These are phyloP conservation scores for Fusarium luffae DNA, from an alignment of 2,329 filamentous ascomycete genomes.

Conservation along the genomic window DNA sequence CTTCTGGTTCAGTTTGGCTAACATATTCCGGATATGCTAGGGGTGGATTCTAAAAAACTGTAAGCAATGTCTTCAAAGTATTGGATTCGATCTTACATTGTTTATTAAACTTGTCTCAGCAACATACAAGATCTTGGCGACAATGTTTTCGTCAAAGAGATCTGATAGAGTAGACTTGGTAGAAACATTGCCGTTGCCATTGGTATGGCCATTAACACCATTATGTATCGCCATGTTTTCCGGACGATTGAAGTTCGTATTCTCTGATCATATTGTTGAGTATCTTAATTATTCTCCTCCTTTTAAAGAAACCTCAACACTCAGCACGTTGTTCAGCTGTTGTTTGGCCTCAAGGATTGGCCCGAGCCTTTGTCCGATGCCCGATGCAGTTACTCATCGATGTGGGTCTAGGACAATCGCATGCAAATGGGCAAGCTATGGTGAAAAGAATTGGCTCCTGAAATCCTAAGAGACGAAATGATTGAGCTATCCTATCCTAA, in stretches of 20 bases:
- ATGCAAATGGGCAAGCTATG: too few species aligned
- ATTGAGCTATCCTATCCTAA: too few species aligned
- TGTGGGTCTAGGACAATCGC: not conserved
- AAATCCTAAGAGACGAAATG: too few species aligned
- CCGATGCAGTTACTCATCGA: not conserved
- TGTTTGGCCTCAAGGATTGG: not conserved
- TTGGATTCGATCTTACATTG: conserved; percentile 1
- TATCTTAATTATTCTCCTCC: not conserved
- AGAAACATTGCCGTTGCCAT: not conserved
- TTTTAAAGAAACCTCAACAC: conserved; percentile 5
- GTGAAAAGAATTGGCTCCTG: too few species aligned
- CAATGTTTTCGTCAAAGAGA: conserved; percentile 38
- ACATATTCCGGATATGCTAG: conserved; percentile 41
- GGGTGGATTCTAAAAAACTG: conserved; percentile 25
- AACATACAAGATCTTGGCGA: conserved; percentile 32
- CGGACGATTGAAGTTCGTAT: not conserved
- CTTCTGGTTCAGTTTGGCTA: conserved; percentile 28
- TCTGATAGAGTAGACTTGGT: conserved; percentile 1
- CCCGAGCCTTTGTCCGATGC: conserved; percentile 15
- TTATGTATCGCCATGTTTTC: conserved; percentile 1
- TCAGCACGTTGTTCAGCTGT: not conserved
- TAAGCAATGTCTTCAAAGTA: fast-evolving
- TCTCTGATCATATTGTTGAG: not conserved
- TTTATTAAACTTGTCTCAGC: conserved; percentile 22
- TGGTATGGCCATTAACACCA: conserved; percentile 1